These are phyloP conservation scores for Viola pubescens DNA, from an alignment of 441 rosid species.

Conservation along the genomic window DNA sequence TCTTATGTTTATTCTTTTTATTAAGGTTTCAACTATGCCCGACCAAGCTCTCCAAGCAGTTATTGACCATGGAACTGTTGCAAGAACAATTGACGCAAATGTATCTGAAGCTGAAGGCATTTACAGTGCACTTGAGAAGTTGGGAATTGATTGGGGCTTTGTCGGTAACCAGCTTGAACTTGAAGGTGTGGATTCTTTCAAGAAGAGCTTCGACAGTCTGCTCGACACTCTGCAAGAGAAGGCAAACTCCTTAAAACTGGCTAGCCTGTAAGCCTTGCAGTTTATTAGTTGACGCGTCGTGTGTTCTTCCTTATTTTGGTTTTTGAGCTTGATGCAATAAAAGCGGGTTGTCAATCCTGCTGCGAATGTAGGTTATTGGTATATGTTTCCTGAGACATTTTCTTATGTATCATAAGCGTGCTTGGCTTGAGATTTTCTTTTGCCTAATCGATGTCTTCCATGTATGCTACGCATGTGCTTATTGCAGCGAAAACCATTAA, in stretches of 20 bases:
- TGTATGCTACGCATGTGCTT: not conserved
- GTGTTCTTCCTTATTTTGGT: not conserved
- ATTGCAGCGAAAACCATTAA: not conserved
- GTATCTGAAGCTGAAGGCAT: slow-evolving; percentile 89
- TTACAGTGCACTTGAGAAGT: slow-evolving; percentile 92
- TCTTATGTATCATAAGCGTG: slow-evolving; percentile 18
- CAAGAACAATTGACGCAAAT: slow-evolving; percentile 80
- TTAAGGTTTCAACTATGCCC: slow-evolving; percentile 95
- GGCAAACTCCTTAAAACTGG: slow-evolving; percentile 77
- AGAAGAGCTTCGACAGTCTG: slow-evolving; percentile 89
- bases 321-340: slow-evolving; percentile 26
- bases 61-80: slow-evolving; percentile 69
- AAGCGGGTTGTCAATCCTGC: slow-evolving; percentile 25
- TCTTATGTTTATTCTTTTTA: not conserved
- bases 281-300: not conserved
- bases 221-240: slow-evolving; percentile 89
- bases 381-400: slow-evolving; percentile 18
- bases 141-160: slow-evolving; percentile 80
- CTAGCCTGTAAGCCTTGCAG: slow-evolving; percentile 55
- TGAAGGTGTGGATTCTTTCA: slow-evolving; percentile 90
- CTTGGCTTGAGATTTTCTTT: slow-evolving; percentile 2
- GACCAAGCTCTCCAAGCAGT: slow-evolving; percentile 97
- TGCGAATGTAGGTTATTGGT: slow-evolving; percentile 12
- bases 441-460: not conserved
- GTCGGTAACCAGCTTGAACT: slow-evolving; percentile 81